These are phyloP conservation scores for Ophiostoma fasciatum DNA, from an alignment of 2,329 filamentous ascomycete species.

Conservation along the genomic window DNA sequence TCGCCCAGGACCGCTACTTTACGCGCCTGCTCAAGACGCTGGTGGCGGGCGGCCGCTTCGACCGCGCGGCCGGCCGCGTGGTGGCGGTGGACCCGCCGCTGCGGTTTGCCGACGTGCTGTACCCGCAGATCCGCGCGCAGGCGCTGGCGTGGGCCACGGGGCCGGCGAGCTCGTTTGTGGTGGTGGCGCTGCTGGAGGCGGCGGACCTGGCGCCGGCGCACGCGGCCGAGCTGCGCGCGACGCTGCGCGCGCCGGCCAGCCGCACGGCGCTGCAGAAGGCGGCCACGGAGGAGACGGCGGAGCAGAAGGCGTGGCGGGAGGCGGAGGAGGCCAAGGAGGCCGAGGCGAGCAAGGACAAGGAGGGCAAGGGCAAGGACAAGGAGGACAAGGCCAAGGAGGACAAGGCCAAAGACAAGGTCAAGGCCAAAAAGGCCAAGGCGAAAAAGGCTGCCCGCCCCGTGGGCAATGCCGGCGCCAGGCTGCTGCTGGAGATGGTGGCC, in stretches of 20 bases:
- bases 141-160: slow-evolving; percentile 76
- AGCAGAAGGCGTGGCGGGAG: slow-evolving; percentile 30
- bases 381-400: slow-evolving; percentile 30
- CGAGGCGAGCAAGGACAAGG: too few species aligned
- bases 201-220: slow-evolving; percentile 54
- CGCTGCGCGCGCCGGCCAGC: slow-evolving; percentile 58
- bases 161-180: slow-evolving; percentile 62
- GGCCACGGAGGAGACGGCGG: slow-evolving; percentile 40
- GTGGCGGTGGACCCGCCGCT: slow-evolving; percentile 61
- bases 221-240: slow-evolving; percentile 51
- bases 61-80: slow-evolving; percentile 55
- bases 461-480: slow-evolving; percentile 47
- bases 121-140: slow-evolving; percentile 60
- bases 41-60: slow-evolving; percentile 77
- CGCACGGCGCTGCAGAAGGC: slow-evolving; percentile 57
- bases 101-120: slow-evolving; percentile 69
- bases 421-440: slow-evolving; percentile 20
- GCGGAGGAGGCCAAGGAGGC: slow-evolving; percentile 32
- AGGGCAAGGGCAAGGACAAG: slow-evolving; percentile 28
- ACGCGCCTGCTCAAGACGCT: slow-evolving; percentile 84
- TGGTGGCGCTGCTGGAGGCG: slow-evolving; percentile 67
- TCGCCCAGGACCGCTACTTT: slow-evolving; percentile 45
- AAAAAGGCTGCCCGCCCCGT: slow-evolving; percentile 19
- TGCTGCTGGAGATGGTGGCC: slow-evolving; percentile 44
- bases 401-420: slow-evolving; percentile 28